phyloP scores from a whole-genome alignment of 2,329 filamentous ascomycete genomes.

The Hymenoscyphus albidus region DNA sequence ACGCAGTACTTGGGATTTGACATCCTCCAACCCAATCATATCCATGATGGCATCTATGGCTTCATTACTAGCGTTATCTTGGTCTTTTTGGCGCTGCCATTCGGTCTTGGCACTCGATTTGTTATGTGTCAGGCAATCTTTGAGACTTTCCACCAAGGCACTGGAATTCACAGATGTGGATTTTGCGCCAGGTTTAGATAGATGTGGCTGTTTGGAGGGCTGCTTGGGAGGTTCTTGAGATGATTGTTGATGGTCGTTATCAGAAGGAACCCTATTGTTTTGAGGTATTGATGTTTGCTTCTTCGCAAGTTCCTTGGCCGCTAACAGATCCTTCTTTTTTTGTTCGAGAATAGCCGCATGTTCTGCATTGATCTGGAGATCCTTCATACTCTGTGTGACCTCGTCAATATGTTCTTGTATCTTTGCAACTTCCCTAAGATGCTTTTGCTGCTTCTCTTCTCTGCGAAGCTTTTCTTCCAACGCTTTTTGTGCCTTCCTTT shows the following conservation, averaged over 20 bases:
- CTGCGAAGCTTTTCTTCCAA: conserved; percentile 21
- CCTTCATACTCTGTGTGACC: conserved; percentile 38
- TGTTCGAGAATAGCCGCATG: conserved; percentile 44
- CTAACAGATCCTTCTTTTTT: conserved; percentile 44
- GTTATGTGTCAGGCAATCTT: conserved; percentile 22
- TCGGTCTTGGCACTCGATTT: conserved; percentile 42
- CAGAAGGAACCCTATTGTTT: conserved; percentile 7
- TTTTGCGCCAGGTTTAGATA: neutral
- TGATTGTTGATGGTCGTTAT: conserved; percentile 7
- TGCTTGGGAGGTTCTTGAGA: neutral
- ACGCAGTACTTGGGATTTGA: conserved; percentile 60
- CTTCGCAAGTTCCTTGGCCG: conserved; percentile 36
- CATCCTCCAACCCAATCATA: conserved; percentile 67
- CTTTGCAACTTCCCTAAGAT: conserved; percentile 22
- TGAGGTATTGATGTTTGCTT: conserved; percentile 13
- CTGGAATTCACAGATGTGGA: neutral
- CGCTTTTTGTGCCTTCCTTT: conserved; percentile 39
- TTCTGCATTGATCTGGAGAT: conserved; percentile 43
- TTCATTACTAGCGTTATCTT: conserved; percentile 47
- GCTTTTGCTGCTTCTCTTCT: conserved; percentile 20
- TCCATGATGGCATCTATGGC: conserved; percentile 62
- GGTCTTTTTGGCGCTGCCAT: conserved; percentile 59
- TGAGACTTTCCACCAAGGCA: conserved; percentile 13
- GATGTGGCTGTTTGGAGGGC: neutral
- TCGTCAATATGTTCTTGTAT: conserved; percentile 28